Evolutionary conservation across 139 green algal species (phyloP).

Genomic region (Chlorella vulgaris): DNA sequence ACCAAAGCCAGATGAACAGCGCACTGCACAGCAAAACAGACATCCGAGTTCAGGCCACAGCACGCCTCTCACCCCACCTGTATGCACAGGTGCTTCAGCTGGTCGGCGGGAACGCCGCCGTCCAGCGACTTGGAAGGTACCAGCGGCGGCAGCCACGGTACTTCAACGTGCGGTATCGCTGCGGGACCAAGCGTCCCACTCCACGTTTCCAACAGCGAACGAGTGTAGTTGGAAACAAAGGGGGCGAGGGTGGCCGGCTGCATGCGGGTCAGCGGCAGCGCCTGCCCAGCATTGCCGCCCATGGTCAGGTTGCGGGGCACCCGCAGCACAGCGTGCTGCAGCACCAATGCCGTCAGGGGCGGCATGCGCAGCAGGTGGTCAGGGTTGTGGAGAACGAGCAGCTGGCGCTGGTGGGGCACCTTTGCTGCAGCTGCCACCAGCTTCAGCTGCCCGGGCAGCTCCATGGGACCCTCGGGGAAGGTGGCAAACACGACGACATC

Average conservation of each 20-base stretch:
- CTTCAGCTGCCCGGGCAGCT: neutral
- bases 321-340: neutral
- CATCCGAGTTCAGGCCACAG: neutral
- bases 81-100: conserved; percentile 10
- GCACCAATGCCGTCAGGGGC: neutral
- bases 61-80: neutral
- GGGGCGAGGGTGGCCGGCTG: conserved; percentile 7
- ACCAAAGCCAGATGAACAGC: too few relatives aligned
- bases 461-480: neutral
- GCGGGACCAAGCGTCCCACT: neutral
- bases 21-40: too few relatives aligned
- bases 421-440: neutral
- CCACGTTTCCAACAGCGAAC: neutral
- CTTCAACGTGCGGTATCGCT: neutral
- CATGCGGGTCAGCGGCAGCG: neutral
- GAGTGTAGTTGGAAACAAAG: neutral
- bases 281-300: too few relatives aligned
- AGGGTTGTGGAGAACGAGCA: conserved; percentile 9
- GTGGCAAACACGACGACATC: conserved; percentile 3
- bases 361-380: neutral
- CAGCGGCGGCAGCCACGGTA: conserved; percentile 13
- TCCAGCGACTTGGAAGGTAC: neutral
- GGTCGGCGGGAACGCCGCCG: neutral
- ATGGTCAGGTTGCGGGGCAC: neutral
- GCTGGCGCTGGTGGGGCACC: neutral